Conservation (phyloP, 306 rosid genomes). For the Ziziphus jujuba region DNA sequence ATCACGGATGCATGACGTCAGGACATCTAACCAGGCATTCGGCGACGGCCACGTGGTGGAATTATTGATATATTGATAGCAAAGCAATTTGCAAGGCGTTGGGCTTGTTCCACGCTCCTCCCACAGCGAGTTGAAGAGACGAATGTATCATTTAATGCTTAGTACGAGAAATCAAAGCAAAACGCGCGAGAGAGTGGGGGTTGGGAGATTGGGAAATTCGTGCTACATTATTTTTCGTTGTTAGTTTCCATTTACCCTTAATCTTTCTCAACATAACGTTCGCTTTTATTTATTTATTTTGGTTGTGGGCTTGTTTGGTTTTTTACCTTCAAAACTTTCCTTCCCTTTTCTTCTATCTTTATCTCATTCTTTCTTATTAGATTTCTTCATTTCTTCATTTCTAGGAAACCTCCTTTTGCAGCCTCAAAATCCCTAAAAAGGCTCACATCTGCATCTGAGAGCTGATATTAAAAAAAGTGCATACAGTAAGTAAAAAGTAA, state of each 20-base stretch:
- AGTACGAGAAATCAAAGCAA: background rate
- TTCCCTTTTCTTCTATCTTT: background rate
- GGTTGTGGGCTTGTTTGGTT: background rate
- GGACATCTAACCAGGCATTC: background rate
- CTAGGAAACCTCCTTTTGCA: conserved; percentile 7
- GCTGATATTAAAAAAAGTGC: no score
- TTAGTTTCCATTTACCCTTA: conserved; percentile 17
- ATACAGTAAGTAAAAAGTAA: no score
- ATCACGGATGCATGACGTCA: conserved; percentile 4
- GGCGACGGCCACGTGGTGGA: conserved; percentile 21
- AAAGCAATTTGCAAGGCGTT: background rate
- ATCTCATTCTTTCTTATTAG: no score
- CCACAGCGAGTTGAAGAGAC: background rate
- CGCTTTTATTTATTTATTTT: background rate
- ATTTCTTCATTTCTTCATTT: no score
- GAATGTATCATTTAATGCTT: no score
- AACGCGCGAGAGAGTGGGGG: conserved; percentile 6
- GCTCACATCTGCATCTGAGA: no score
- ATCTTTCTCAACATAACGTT: background rate
- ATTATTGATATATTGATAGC: conserved; percentile 8
- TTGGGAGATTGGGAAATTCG: background rate
- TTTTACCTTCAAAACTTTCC: no score
- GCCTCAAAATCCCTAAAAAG: background rate
- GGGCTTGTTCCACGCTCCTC: background rate
- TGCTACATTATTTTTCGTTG: background rate